These are phyloP conservation scores for Mucor plumbeus DNA, from an alignment of 371 early-diverging fungal species.

Conservation along the genomic window DNA sequence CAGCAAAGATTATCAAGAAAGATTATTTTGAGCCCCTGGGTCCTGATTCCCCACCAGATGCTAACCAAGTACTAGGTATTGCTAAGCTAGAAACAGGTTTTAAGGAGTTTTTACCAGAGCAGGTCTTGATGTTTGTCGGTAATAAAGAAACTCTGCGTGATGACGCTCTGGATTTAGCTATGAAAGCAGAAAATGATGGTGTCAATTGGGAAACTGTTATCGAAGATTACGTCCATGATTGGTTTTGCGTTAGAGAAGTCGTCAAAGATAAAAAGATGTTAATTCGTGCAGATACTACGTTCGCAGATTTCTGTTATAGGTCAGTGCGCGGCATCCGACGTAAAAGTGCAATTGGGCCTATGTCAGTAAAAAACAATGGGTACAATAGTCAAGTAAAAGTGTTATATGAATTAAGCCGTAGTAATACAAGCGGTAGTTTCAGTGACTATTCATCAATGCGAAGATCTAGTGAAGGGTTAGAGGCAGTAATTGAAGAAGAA, in stretches of 20 bases:
- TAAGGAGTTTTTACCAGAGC: conserved; percentile 33
- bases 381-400: neutral
- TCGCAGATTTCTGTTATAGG: conserved; percentile 46
- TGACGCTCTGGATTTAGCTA: conserved; percentile 44
- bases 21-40: conserved; percentile 44
- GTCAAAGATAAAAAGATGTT: conserved; percentile 44
- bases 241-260: conserved; percentile 53
- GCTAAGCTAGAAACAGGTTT: conserved; percentile 48
- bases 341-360: neutral
- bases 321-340: conserved; percentile 20
- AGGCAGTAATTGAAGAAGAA: conserved; percentile 39
- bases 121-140: conserved; percentile 45
- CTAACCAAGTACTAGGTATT: conserved; percentile 40
- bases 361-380: neutral
- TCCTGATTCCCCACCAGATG: conserved; percentile 32
- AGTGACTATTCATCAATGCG: conserved; percentile 24
- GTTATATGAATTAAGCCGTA: conserved; percentile 24
- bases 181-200: conserved; percentile 44
- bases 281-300: conserved; percentile 36
- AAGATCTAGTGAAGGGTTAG: conserved; percentile 35
- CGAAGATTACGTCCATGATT: conserved; percentile 52
- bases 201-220: conserved; percentile 40
- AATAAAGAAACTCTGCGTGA: conserved; percentile 48
- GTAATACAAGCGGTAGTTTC: neutral
- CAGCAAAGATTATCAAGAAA: conserved; percentile 45